A percentile compares a stretch with the other conserved stretches of the same genome.
These are phyloP conservation scores for Eutrema japonicum DNA, from an alignment of 345 rosid genomes.

Conservation along the genomic window DNA sequence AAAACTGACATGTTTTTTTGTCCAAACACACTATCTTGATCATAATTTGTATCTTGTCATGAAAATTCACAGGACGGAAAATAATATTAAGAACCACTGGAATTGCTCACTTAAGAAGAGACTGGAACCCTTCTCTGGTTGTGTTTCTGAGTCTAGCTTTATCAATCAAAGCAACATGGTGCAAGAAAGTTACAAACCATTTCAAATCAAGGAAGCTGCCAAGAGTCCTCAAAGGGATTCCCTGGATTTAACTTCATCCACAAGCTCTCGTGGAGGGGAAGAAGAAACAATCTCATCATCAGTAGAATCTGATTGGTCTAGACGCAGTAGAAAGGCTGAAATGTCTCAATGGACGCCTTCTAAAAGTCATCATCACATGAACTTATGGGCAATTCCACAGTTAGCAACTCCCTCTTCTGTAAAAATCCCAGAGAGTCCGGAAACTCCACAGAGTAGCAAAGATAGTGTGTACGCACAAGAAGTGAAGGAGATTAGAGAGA, in stretches of 20 bases:
- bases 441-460: slow-evolving; percentile 11
- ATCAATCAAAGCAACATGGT: background rate
- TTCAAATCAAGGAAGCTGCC: slow-evolving; percentile 11
- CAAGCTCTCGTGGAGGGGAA: background rate
- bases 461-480: background rate
- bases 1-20: background rate
- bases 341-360: background rate
- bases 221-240: slow-evolving; percentile 1
- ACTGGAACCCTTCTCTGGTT: background rate
- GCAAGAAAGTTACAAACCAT: background rate
- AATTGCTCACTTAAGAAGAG: slow-evolving; percentile 70
- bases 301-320: background rate
- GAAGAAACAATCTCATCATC: slow-evolving; percentile 7
- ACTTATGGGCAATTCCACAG: background rate
- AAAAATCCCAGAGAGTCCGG: background rate
- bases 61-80: slow-evolving; percentile 55
- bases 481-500: slow-evolving; percentile 3
- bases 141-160: slow-evolving; percentile 5
- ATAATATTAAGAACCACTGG: slow-evolving; percentile 75
- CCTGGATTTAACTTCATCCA: slow-evolving; percentile 8
- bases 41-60: background rate
- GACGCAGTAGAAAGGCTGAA: background rate
- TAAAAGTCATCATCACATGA: background rate
- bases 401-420: slow-evolving; percentile 2
- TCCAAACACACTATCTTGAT: too few relatives aligned